Percentiles rank a stretch among this genome's conserved stretches.
phyloP scores from a whole-genome alignment of 768 basidiomycete genomes.

The Boletus tylopilopsis region DNA sequence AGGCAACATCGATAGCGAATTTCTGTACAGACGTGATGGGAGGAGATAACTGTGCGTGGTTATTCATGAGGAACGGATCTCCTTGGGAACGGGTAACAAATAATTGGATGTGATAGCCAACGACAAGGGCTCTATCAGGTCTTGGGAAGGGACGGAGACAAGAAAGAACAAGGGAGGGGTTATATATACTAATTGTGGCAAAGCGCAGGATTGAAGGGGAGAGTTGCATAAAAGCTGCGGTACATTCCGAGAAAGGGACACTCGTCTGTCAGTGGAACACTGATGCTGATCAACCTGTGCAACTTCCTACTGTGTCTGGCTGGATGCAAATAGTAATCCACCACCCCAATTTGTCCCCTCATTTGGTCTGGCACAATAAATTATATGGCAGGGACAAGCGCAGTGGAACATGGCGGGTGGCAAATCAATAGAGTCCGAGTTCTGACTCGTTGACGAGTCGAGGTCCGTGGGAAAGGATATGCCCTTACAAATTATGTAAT shows the following conservation, averaged over 20 bases:
- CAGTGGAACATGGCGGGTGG: constrained; percentile 5
- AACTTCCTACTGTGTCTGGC: constrained; percentile 4
- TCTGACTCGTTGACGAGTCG: not conserved
- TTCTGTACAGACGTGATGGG: constrained; percentile 18
- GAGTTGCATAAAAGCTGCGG: constrained; percentile 26
- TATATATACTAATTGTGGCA: constrained; percentile 29
- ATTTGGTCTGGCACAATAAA: constrained; percentile 3
- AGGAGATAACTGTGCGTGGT: constrained; percentile 8
- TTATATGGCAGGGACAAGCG: no score
- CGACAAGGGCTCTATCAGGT: constrained; percentile 1
- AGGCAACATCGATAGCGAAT: constrained; percentile 28
- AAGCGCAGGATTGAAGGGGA: constrained; percentile 19
- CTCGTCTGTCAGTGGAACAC: constrained; percentile 10
- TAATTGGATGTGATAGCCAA: constrained; percentile 4
- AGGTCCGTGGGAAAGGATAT: constrained; percentile 13
- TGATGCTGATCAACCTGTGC: constrained; percentile 15
- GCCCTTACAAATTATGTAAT: constrained; percentile 19
- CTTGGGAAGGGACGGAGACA: constrained; percentile 9
- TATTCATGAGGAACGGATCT: constrained; percentile 15
- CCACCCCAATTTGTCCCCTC: not conserved
- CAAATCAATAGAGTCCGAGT: constrained; percentile 11
- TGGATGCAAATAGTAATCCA: not conserved
- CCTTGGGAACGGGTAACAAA: constrained; percentile 18
- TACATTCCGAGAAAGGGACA: constrained; percentile 30
- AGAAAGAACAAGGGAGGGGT: constrained; percentile 13